Evolutionary conservation across 2,329 filamentous ascomycete genomes (phyloP), one percentile per base, ranked within the genome.

Genomic region (Elsinoe ampelina): DNA sequence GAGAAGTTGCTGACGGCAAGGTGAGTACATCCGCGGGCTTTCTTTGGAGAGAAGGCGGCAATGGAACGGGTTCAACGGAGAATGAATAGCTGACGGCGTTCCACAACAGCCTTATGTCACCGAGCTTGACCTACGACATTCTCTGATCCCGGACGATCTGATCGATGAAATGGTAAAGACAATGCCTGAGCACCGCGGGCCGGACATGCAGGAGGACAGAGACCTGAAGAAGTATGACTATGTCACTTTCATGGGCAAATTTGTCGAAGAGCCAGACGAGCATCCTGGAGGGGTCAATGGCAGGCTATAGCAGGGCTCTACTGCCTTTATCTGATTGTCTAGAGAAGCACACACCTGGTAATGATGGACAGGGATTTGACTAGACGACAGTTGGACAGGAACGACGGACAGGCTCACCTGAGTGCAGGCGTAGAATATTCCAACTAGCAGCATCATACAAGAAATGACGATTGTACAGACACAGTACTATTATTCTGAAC

Each of bases 1-100:
- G 85, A 58, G 93, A 98, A 73, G 93, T 98, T 45, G 93, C 93
- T 15, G 93, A 98, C 74, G 93, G 93, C 63, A 98, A 98, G 75
- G 79, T 81, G 70, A 63, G 76, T 64, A 42, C 50, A 20, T 12
- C 17, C 34, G 10, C 47, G 48, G 48, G 48, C 12, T 22, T 15
- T 35, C 30, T 32, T 34, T 17, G 4, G 7, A 5, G 45, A 50
- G 22, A 34, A 26, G 48, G n/a, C 48, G 48, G 48, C 34, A 52
- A 52, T 52, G 48, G 48, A 52, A 52, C 48, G 48, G 48, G 34
- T 52, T 38, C 48, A 52, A 52, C 48, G 48, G 32, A 52, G 48
- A 52, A 51, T 19, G 45, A 34, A 35, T 57, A 38, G 50, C 57
- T 43, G 43, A 58, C 42, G 38, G 35, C 7, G 15, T 56, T 15